Evolutionary conservation across 805 yeast genomes (phyloP).

Genomic region (Trichomonascus vanleenenianus): DNA sequence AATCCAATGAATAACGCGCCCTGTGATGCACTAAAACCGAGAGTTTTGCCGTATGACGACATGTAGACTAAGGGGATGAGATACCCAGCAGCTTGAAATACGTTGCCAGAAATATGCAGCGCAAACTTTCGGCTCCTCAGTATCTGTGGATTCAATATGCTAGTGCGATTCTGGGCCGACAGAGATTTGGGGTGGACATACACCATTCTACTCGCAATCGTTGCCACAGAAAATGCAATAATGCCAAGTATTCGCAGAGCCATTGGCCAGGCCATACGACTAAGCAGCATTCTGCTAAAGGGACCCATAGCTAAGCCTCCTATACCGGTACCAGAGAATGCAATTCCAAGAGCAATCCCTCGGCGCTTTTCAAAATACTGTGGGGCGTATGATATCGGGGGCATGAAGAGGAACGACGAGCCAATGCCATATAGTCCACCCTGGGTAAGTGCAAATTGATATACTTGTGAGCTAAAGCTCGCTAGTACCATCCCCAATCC

Average conservation of each 20-base stretch:
- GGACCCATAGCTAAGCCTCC: constrained; percentile 20
- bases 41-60: constrained; percentile 16
- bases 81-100: constrained; percentile 17
- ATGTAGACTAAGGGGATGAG: constrained; percentile 16
- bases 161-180: constrained; percentile 4
- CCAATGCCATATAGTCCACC: constrained; percentile 17
- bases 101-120: constrained; percentile 11
- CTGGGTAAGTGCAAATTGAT: constrained; percentile 17
- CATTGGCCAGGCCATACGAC: constrained; percentile 16
- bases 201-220: constrained; percentile 10
- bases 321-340: constrained; percentile 20
- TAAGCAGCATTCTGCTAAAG: constrained; percentile 8
- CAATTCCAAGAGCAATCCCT: constrained; percentile 22
- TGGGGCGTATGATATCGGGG: constrained; percentile 19
- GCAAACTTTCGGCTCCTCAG: constrained; percentile 11
- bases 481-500: constrained; percentile 13
- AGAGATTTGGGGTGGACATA: constrained; percentile 8
- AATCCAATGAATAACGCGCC: constrained; percentile 18
- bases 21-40: constrained; percentile 13
- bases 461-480: constrained; percentile 5
- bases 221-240: constrained; percentile 8
- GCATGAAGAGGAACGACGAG: constrained; percentile 13
- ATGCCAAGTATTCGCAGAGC: constrained; percentile 15
- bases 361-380: constrained; percentile 17
- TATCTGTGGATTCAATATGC: not conserved